These are phyloP conservation scores for Tricholoma bakamatsutake DNA, from an alignment of 768 basidiomycete species.

Conservation along the genomic window DNA sequence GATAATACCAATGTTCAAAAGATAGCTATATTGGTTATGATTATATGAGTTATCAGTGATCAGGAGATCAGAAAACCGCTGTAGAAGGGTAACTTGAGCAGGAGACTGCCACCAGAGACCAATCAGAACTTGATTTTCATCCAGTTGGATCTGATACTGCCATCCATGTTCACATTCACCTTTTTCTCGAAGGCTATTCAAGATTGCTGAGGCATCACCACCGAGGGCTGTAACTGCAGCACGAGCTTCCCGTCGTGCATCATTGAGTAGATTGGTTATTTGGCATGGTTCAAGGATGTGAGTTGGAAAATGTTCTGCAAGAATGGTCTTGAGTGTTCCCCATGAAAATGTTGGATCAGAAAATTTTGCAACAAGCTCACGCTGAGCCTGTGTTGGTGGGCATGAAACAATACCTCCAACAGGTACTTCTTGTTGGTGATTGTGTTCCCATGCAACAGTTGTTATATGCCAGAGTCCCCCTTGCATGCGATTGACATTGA, in stretches of 20 bases:
- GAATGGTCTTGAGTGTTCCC: no score
- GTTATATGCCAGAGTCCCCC: not conserved
- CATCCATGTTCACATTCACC: no score
- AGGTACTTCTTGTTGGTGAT: conserved; percentile 20
- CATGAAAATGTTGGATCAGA: no score
- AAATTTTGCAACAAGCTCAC: conserved; percentile 1
- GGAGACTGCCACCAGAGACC: conserved; percentile 29
- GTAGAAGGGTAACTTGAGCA: conserved; percentile 16
- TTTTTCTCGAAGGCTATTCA: no score
- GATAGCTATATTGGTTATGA: conserved; percentile 4
- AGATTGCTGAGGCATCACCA: no score
- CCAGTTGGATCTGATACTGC: no score
- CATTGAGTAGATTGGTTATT: no score
- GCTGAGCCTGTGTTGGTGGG: conserved; percentile 13
- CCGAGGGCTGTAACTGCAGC: no score
- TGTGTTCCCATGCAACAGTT: conserved; percentile 17
- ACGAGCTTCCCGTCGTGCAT: no score
- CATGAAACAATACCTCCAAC: conserved; percentile 9
- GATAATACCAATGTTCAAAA: conserved; percentile 18
- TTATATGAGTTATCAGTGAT: not conserved
- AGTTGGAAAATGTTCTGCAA: no score
- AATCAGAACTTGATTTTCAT: not conserved
- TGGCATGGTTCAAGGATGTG: no score
- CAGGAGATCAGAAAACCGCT: conserved; percentile 2
- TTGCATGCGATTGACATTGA: conserved; percentile 14